Evolutionary conservation across 2,329 filamentous ascomycete genomes (phyloP).

Genomic region (Xylaria sp.): DNA sequence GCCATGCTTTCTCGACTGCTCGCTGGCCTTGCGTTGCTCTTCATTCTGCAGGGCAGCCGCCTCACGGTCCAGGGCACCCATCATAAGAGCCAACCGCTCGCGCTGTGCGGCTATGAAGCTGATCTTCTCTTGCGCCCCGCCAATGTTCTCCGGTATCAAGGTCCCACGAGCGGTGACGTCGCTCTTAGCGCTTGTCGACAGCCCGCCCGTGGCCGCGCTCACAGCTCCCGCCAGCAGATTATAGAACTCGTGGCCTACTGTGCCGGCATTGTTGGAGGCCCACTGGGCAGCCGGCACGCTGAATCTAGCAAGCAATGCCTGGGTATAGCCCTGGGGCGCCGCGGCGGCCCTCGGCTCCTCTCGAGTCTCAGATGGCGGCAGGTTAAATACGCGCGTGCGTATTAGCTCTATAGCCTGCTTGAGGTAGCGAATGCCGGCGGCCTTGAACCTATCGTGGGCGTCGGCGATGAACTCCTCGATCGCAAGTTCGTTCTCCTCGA

Average conservation of each 20-base stretch:
- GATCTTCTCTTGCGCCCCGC: conserved; percentile 68
- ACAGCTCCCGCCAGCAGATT: conserved; percentile 77
- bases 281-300: conserved; percentile 75
- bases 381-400: conserved; percentile 78
- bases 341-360: conserved; percentile 50
- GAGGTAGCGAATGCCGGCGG: conserved; percentile 77
- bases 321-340: conserved; percentile 69
- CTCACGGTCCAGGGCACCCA: conserved; percentile 81
- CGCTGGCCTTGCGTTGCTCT: conserved; percentile 37
- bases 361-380: conserved; percentile 61
- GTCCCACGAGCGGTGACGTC: conserved; percentile 57
- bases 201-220: conserved; percentile 59
- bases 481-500: conserved; percentile 81
- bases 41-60: conserved; percentile 63
- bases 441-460: conserved; percentile 77
- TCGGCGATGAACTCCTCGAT: conserved; percentile 91
- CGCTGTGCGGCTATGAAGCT: conserved; percentile 79
- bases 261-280: conserved; percentile 51
- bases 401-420: conserved; percentile 73
- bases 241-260: conserved; percentile 71
- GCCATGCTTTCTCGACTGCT: conserved; percentile 23
- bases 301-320: conserved; percentile 83
- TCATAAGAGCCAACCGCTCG: conserved; percentile 74
- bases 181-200: conserved; percentile 37
- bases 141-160: conserved; percentile 74